Percentiles rank a stretch among this genome's conserved stretches.
These are phyloP conservation scores for Tulasnella calospora DNA, from an alignment of 768 basidiomycete genomes.

Conservation along the genomic window DNA sequence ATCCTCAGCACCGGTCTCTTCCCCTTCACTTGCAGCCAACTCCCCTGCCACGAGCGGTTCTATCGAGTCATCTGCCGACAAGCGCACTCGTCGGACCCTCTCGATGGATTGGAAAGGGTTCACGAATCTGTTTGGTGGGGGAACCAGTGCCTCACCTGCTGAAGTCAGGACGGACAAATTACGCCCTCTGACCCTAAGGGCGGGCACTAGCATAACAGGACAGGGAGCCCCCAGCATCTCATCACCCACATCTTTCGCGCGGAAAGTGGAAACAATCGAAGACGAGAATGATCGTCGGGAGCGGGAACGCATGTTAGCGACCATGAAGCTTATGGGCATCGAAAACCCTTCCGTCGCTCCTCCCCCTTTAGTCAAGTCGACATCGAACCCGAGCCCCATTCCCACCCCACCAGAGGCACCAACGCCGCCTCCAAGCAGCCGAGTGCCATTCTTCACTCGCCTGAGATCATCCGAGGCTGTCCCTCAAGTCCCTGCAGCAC, in stretches of 20 bases:
- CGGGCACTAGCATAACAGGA: conserved; percentile 49
- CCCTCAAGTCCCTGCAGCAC: conserved; percentile 41
- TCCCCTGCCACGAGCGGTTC: conserved; percentile 28
- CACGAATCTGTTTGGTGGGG: conserved; percentile 55
- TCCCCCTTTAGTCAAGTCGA: conserved; percentile 41
- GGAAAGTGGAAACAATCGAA: conserved; percentile 81
- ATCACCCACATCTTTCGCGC: conserved; percentile 38
- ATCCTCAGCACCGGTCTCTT: conserved; percentile 22
- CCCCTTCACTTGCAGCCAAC: conserved; percentile 29
- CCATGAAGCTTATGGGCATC: conserved; percentile 93
- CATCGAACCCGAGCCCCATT: conserved; percentile 29
- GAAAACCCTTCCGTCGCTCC: conserved; percentile 54
- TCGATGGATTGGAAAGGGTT: conserved; percentile 82
- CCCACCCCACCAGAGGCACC: conserved; percentile 32
- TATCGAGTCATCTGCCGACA: conserved; percentile 41
- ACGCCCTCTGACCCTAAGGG: conserved; percentile 68
- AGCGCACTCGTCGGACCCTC: conserved; percentile 52
- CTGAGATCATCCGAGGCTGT: conserved; percentile 43
- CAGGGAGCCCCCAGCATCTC: conserved; percentile 37
- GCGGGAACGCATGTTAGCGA: conserved; percentile 79
- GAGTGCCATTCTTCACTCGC: conserved; percentile 64
- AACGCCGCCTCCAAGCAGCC: conserved; percentile 36
- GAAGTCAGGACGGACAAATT: conserved; percentile 40
- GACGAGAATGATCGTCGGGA: conserved; percentile 90
- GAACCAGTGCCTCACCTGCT: conserved; percentile 31